Evolutionary conservation across 1,284 basidiomycete genomes (phyloP).

Genomic region (Phylloboletellus chloephorus): DNA sequence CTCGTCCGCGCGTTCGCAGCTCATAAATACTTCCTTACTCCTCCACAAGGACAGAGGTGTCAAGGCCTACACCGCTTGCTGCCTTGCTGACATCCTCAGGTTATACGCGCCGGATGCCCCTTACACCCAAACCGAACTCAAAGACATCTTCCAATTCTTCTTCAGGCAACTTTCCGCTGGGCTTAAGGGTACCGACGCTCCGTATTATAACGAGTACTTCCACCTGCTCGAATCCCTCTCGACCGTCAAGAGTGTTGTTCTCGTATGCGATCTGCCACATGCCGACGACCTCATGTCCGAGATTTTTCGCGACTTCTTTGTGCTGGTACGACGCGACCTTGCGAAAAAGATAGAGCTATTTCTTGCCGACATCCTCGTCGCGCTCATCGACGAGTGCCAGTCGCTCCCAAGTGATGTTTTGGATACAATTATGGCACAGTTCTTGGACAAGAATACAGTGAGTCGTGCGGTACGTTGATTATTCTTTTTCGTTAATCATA

Average conservation of each 20-base stretch:
- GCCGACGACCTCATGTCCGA: slow-evolving; percentile 82
- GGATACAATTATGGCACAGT: slow-evolving; percentile 81
- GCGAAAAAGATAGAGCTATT: slow-evolving; percentile 87
- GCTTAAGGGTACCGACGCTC: slow-evolving; percentile 64
- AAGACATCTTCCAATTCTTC: slow-evolving; percentile 95
- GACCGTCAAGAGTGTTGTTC: slow-evolving; percentile 89
- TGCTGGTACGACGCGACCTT: slow-evolving; percentile 73
- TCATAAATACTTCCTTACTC: slow-evolving; percentile 76
- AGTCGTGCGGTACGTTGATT: slow-evolving; percentile 17
- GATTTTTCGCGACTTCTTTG: slow-evolving; percentile 82
- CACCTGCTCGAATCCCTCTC: slow-evolving; percentile 89
- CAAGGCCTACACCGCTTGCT: slow-evolving; percentile 91
- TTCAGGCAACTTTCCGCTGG: slow-evolving; percentile 75
- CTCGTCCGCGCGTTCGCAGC: slow-evolving; percentile 65
- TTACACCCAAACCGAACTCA: slow-evolving; percentile 81
- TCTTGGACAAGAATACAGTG: slow-evolving; percentile 71
- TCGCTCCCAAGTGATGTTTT: slow-evolving; percentile 74
- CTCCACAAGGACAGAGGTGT: slow-evolving; percentile 94
- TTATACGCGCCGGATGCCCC: slow-evolving; percentile 97
- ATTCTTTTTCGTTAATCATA: slow-evolving; percentile 1
- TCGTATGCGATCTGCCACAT: slow-evolving; percentile 86
- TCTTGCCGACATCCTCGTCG: slow-evolving; percentile 84
- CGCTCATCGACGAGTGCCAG: slow-evolving; percentile 83
- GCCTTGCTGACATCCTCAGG: slow-evolving; percentile 88
- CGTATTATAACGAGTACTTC: slow-evolving; percentile 88